phyloP scores from a whole-genome alignment of 2,329 filamentous ascomycete genomes.

The Talaromyces islandicus region DNA sequence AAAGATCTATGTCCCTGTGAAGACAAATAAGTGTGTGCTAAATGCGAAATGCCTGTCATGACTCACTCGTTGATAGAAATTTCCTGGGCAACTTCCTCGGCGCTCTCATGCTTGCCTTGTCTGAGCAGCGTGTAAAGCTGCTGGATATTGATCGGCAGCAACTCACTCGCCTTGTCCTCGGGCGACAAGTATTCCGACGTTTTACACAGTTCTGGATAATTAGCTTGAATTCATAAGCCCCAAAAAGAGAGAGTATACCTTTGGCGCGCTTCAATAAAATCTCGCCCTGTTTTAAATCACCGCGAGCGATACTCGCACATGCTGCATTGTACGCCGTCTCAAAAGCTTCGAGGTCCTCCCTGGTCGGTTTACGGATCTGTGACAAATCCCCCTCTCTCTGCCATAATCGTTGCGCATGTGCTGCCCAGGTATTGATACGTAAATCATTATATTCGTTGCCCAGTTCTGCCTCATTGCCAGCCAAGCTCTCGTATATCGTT shows the following conservation, averaged over 20 bases:
- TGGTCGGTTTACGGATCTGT: constrained; percentile 47
- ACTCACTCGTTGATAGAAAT: constrained; percentile 49
- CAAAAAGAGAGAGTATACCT: constrained; percentile 26
- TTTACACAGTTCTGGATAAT: constrained; percentile 48
- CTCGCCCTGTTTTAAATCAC: constrained; percentile 53
- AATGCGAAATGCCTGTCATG: background rate
- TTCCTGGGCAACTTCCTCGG: constrained; percentile 45
- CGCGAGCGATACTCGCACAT: constrained; percentile 56
- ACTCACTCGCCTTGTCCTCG: constrained; percentile 54
- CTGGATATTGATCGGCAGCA: constrained; percentile 57
- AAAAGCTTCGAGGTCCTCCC: constrained; percentile 58
- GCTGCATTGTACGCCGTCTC: constrained; percentile 62
- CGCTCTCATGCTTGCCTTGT: constrained; percentile 51
- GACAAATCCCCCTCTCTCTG: constrained; percentile 46
- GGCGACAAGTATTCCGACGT: constrained; percentile 54
- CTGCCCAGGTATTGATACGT: constrained; percentile 56
- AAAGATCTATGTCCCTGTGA: constrained; percentile 50
- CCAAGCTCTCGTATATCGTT: constrained; percentile 49
- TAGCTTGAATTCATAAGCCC: background rate
- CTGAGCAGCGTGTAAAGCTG: constrained; percentile 54
- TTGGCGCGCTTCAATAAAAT: constrained; percentile 55
- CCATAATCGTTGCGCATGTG: constrained; percentile 59
- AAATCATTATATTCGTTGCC: constrained; percentile 54
- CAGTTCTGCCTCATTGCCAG: constrained; percentile 31
- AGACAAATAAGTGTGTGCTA: constrained; percentile 5